Percentiles rank a stretch among this genome's conserved stretches.
These are phyloP conservation scores for Penicillium waksmanii DNA, from an alignment of 495 filamentous ascomycete genomes.

Conservation along the genomic window DNA sequence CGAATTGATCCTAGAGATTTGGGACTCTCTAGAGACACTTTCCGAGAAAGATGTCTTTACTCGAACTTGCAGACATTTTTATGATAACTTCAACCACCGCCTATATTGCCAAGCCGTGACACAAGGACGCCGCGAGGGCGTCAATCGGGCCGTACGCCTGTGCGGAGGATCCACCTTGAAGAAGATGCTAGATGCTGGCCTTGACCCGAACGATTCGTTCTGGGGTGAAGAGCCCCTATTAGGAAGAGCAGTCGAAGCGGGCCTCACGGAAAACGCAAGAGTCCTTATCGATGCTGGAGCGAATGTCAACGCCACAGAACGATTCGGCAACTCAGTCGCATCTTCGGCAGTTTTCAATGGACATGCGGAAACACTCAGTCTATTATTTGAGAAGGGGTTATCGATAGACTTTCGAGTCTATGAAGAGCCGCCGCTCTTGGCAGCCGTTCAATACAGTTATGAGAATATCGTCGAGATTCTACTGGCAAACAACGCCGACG, in stretches of 20 bases:
- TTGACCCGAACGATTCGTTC: neutral
- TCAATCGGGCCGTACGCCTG: neutral
- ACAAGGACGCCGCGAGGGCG: neutral
- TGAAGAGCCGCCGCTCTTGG: neutral
- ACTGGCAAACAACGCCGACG: neutral
- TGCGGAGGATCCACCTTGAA: conserved; percentile 4
- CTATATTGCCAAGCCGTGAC: conserved; percentile 7
- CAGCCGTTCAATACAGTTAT: neutral
- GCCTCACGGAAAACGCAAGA: conserved; percentile 2
- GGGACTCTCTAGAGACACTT: conserved; percentile 4
- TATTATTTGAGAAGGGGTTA: conserved; percentile 11
- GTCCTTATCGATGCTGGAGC: conserved; percentile 14
- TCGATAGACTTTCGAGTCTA: conserved; percentile 1
- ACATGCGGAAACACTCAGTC: neutral
- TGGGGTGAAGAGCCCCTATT: neutral
- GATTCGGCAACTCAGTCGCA: neutral
- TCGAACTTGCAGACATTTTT: conserved; percentile 14
- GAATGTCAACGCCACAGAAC: conserved; percentile 1
- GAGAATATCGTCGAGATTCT: conserved; percentile 3
- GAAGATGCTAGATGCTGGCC: conserved; percentile 12
- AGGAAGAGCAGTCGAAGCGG: neutral
- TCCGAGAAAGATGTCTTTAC: conserved; percentile 13
- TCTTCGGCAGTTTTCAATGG: conserved; percentile 7
- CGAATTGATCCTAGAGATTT: conserved; percentile 16
- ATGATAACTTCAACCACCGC: conserved; percentile 5